Evolutionary conservation across 306 rosid genomes (phyloP).

Genomic region (Quercus ilex): DNA sequence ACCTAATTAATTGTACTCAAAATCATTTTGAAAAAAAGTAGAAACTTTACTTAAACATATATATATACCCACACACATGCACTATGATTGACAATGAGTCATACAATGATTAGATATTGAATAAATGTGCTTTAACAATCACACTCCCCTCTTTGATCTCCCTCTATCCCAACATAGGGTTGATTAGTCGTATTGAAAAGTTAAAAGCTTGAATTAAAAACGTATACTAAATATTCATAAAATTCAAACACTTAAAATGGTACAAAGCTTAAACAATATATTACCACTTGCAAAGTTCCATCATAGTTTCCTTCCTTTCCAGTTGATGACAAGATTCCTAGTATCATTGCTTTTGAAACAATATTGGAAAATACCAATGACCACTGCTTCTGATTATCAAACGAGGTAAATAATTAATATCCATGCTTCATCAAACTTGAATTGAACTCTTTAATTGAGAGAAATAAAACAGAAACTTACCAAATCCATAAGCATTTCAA

Average conservation of each 20-base stretch:
- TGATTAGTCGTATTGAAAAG: not conserved
- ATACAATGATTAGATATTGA: too few relatives aligned
- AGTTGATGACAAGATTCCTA: slow-evolving; percentile 28
- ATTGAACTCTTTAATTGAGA: not conserved
- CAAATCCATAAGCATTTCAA: slow-evolving; percentile 54
- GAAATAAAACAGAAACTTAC: slow-evolving; percentile 20
- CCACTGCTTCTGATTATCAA: slow-evolving; percentile 43
- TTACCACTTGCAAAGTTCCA: slow-evolving; percentile 56
- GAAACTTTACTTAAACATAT: too few relatives aligned
- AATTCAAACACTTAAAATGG: not conserved
- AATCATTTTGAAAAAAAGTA: too few relatives aligned
- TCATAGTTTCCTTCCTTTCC: slow-evolving; percentile 37
- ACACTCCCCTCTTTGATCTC: too few relatives aligned
- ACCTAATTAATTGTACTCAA: too few relatives aligned
- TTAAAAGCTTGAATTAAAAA: not conserved
- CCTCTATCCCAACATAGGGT: too few relatives aligned
- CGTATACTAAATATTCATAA: not conserved
- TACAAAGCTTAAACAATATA: not conserved
- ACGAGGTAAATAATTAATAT: not conserved
- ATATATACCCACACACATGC: too few relatives aligned
- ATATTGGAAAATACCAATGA: slow-evolving; percentile 32
- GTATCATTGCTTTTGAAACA: slow-evolving; percentile 31
- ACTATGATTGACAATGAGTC: too few relatives aligned
- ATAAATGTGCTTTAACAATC: too few relatives aligned
- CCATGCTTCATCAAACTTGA: not conserved